phyloP scores from a whole-genome alignment of 2,329 filamentous ascomycete genomes.

The Fusarium poae region DNA sequence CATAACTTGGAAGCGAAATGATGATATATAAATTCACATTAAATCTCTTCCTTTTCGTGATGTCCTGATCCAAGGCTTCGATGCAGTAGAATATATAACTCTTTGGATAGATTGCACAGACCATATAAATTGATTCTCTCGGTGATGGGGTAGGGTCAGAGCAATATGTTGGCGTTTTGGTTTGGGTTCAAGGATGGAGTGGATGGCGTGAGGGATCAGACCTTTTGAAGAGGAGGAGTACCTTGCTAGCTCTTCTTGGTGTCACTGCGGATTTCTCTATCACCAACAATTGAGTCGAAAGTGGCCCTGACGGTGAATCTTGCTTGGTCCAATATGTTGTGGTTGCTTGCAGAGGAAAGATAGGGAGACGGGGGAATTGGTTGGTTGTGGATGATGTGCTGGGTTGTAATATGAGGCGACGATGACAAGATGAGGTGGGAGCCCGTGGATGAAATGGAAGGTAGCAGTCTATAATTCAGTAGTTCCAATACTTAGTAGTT shows the following conservation, averaged over 20 bases:
- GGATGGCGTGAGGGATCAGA: not conserved
- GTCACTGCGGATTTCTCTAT: not conserved
- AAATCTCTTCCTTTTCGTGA: not conserved
- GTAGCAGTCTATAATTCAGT: not conserved
- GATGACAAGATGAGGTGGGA: not conserved
- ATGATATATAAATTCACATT: slow-evolving; percentile 9
- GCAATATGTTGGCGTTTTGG: not conserved
- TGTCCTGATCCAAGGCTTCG: not conserved
- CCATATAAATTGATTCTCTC: not conserved
- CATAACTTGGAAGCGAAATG: slow-evolving; percentile 18
- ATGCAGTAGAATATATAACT: not conserved
- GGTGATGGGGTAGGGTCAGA: not conserved
- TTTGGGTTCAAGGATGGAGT: not conserved
- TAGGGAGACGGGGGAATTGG: not conserved
- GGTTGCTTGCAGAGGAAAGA: not conserved
- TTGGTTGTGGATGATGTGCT: not conserved
- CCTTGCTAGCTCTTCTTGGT: not conserved
- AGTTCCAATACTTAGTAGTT: not conserved
- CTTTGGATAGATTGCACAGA: not conserved
- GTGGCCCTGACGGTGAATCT: not conserved
- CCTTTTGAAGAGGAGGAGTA: not conserved
- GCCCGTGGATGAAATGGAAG: not conserved
- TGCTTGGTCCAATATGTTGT: not conserved
- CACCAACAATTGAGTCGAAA: not conserved
- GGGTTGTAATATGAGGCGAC: not conserved